These are phyloP conservation scores for Magnolia changhungtana DNA, from an alignment of 164 flowering plant genomes.

Conservation along the genomic window DNA sequence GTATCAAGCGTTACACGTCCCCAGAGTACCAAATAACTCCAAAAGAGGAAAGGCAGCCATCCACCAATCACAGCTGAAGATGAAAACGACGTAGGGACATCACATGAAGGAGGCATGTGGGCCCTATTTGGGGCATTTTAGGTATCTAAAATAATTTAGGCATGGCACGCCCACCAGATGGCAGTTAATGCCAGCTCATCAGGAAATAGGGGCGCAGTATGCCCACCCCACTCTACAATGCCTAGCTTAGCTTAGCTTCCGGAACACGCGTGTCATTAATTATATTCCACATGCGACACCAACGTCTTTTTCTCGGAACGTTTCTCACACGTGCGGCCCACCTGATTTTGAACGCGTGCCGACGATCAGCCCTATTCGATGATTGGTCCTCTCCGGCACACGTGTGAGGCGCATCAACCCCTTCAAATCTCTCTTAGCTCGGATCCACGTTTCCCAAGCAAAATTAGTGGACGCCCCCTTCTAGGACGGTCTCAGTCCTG, in stretches of 20 bases:
- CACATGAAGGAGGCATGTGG: slow-evolving; percentile 1
- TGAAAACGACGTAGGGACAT: not conserved
- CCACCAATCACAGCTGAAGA: not conserved
- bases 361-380: no score
- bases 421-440: no score
- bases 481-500: no score
- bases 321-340: no score
- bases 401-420: no score
- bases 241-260: no score
- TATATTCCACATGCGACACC: no score
- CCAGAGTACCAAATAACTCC: not conserved
- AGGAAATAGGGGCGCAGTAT: not conserved
- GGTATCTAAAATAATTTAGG: not conserved
- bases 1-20: not conserved
- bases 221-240: no score
- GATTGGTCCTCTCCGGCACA: no score
- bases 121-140: slow-evolving; percentile 1
- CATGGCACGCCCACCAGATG: not conserved
- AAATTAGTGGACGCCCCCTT: not conserved
- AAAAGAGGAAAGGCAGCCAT: not conserved
- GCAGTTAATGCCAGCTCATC: not conserved
- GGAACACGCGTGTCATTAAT: no score
- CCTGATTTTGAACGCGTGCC: no score
- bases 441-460: not conserved
- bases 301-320: no score